Percentiles rank a stretch among this genome's conserved stretches.
Conservation (phyloP, 805 yeast genomes). For the Sungouiozyma intestinalis region DNA sequence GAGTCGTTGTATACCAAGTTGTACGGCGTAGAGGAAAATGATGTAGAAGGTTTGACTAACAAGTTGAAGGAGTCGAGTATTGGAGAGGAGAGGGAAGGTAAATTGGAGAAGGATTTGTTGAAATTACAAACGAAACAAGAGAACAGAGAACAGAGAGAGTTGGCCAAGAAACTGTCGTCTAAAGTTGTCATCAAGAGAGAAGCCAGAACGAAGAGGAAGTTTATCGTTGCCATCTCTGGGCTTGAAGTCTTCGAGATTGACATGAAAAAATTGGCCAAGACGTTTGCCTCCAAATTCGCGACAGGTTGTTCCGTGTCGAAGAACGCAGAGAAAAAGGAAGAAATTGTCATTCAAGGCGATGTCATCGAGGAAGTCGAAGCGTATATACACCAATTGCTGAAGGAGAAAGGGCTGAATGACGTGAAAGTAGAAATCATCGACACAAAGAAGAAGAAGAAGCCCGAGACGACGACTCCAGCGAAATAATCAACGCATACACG, state of each 20-base stretch:
- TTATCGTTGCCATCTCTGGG: conserved; percentile 76
- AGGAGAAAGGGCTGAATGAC: conserved; percentile 72
- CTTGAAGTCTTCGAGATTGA: conserved; percentile 83
- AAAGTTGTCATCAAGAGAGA: conserved; percentile 77
- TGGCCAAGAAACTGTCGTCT: conserved; percentile 66
- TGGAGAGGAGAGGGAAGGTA: conserved; percentile 68
- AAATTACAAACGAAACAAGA: conserved; percentile 82
- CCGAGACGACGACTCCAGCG: conserved; percentile 7
- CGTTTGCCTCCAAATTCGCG: conserved; percentile 88
- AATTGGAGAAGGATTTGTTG: conserved; percentile 69
- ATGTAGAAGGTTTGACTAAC: conserved; percentile 25
- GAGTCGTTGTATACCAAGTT: conserved; percentile 45
- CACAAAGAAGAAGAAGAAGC: conserved; percentile 66
- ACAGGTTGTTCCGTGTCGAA: conserved; percentile 92
- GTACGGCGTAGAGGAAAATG: conserved; percentile 39
- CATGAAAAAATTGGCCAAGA: conserved; percentile 81
- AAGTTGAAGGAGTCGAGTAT: conserved; percentile 43
- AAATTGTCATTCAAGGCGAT: conserved; percentile 88
- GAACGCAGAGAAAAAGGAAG: conserved; percentile 85
- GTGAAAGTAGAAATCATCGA: conserved; percentile 85
- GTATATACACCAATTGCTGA: conserved; percentile 56
- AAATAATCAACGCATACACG: neutral
- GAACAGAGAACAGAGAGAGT: conserved; percentile 72
- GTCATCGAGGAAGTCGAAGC: conserved; percentile 84
- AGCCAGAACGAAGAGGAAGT: conserved; percentile 83